Conservation (phyloP, 495 filamentous ascomycete species). For the Lasiosphaeria hispida region DNA sequence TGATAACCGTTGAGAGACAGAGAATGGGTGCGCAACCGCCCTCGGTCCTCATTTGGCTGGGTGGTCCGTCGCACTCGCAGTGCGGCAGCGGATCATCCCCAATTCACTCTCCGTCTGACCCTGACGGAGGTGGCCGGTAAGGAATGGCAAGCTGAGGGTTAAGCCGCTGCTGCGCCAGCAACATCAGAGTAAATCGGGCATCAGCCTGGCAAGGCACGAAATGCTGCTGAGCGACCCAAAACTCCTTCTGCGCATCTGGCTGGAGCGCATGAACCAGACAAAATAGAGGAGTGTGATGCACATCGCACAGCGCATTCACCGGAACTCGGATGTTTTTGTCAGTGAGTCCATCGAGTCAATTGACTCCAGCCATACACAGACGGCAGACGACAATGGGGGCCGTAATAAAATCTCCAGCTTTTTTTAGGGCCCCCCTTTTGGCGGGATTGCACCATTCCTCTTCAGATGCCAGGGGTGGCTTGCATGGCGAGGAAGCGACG, state of each 20-base stretch:
- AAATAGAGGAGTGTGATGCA: no score
- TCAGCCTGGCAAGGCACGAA: background rate
- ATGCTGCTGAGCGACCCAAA: no score
- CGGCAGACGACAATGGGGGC: no score
- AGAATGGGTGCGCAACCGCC: conserved; percentile 2
- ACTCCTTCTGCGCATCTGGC: no score
- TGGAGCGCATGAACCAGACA: no score
- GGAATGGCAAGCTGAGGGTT: background rate
- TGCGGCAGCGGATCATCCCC: conserved; percentile 25
- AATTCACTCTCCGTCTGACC: conserved; percentile 19
- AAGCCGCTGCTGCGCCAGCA: conserved; percentile 6
- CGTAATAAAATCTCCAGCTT: no score
- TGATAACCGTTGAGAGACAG: background rate
- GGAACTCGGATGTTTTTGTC: no score
- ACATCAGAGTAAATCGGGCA: conserved; percentile 1
- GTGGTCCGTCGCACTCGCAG: background rate
- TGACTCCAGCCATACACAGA: no score
- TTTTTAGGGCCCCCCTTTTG: no score
- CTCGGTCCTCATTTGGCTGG: conserved; percentile 1
- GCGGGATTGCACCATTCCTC: conserved; percentile 5
- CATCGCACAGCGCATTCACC: no score
- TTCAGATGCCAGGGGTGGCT: conserved; percentile 1
- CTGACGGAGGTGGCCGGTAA: conserved; percentile 1
- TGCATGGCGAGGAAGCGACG: background rate
- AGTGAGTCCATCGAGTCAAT: no score